Evolutionary conservation across 768 basidiomycete species (phyloP).

Genomic region (Amanita brunnescens): DNA sequence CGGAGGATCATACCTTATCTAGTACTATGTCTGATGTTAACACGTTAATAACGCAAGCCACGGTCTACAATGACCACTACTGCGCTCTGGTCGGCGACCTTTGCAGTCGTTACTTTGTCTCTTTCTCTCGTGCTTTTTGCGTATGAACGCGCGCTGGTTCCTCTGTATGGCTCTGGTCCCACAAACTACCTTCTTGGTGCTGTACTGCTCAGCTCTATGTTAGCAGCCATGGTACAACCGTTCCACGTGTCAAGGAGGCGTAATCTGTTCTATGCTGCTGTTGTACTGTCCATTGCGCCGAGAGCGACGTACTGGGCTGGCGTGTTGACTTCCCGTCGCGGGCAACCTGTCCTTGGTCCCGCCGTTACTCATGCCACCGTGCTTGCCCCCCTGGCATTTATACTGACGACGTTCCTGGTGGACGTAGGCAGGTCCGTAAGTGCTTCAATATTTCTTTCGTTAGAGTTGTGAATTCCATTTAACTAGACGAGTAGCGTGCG

Average conservation of each 20-base stretch:
- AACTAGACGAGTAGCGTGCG: constrained; percentile 1
- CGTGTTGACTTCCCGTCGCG: constrained; percentile 45
- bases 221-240: constrained; percentile 32
- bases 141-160: constrained; percentile 57
- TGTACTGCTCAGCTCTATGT: constrained; percentile 24
- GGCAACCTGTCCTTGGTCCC: constrained; percentile 48
- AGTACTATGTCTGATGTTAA: too few relatives aligned
- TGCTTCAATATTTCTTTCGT: background rate
- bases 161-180: constrained; percentile 58
- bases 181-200: constrained; percentile 40
- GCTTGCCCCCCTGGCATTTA: constrained; percentile 47
- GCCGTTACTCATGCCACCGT: constrained; percentile 47
- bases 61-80: background rate
- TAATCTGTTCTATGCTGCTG: constrained; percentile 29
- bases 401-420: constrained; percentile 40
- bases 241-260: constrained; percentile 23
- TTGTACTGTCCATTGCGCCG: constrained; percentile 40
- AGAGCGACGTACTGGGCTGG: constrained; percentile 62
- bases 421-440: constrained; percentile 12
- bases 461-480: background rate
- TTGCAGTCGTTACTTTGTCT: constrained; percentile 12
- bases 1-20: constrained; percentile 8
- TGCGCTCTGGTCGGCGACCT: background rate
- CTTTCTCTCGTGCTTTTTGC: constrained; percentile 53
- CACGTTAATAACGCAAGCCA: too few relatives aligned